Conservation (phyloP, 2,329 filamentous ascomycete species). For the Epichloe bromicola region DNA sequence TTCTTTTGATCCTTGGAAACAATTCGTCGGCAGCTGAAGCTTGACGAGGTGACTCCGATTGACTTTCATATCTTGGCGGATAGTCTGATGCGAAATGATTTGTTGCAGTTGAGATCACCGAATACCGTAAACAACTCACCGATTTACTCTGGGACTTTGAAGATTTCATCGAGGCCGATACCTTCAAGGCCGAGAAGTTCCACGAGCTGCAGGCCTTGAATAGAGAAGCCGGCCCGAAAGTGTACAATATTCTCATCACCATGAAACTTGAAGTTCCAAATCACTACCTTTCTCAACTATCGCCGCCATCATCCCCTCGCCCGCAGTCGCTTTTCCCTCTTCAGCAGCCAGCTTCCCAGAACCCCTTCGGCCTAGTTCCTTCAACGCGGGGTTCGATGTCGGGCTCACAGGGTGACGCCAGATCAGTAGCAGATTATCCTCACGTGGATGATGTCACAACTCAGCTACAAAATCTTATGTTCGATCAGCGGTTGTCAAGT, state of each 20-base stretch:
- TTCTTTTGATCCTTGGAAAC: neutral
- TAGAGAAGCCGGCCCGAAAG: conserved; percentile 33
- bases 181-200: conserved; percentile 38
- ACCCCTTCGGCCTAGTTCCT: neutral
- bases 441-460: conserved; percentile 17
- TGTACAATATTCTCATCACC: conserved; percentile 37
- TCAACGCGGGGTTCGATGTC: conserved; percentile 2
- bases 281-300: conserved; percentile 13
- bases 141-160: conserved; percentile 45
- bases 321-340: conserved; percentile 5
- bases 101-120: conserved; percentile 34
- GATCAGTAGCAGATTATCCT: conserved; percentile 1
- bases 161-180: conserved; percentile 35
- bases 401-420: conserved; percentile 2
- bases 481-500: neutral
- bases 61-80: no score
- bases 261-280: conserved; percentile 34
- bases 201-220: conserved; percentile 33
- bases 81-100: neutral
- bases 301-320: conserved; percentile 15
- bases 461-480: conserved; percentile 16
- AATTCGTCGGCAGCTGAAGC: neutral
- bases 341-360: conserved; percentile 1
- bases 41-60: neutral
- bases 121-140: conserved; percentile 33